Percentiles rank a stretch among this genome's conserved stretches.
phyloP scores from a whole-genome alignment of 75 land plant species.

The Chamaecyparis obtusa region DNA sequence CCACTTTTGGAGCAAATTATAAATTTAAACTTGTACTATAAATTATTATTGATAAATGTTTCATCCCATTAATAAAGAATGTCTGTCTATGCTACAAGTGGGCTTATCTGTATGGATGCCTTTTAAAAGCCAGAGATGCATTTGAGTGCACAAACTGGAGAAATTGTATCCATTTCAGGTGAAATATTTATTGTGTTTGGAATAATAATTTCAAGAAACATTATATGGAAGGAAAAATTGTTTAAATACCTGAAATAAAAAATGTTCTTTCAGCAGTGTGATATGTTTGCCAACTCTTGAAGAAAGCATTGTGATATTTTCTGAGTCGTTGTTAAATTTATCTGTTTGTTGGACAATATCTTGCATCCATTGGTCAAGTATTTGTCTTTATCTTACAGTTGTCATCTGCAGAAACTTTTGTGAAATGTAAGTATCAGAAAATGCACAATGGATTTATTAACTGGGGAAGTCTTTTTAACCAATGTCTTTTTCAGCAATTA shows the following conservation, averaged over 20 bases:
- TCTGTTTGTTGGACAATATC: background rate
- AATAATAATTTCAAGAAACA: background rate
- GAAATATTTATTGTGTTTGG: background rate
- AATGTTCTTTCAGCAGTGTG: background rate
- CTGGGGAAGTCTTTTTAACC: background rate
- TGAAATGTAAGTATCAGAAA: background rate
- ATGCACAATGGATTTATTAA: background rate
- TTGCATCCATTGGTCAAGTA: background rate
- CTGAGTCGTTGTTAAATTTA: background rate
- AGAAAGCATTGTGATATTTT: background rate
- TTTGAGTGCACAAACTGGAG: background rate
- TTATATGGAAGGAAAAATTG: no score
- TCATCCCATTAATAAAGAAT: background rate
- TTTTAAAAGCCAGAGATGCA: background rate
- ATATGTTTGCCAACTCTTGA: background rate
- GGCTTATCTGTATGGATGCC: background rate
- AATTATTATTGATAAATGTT: no score
- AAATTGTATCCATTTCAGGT: background rate
- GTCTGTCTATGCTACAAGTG: background rate
- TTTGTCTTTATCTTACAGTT: background rate
- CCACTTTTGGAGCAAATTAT: background rate
- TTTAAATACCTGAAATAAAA: background rate
- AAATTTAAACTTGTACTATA: background rate
- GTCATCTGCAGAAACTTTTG: background rate
- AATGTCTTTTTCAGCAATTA: background rate